These are phyloP conservation scores for Sporothrix euskadiensis DNA, from an alignment of 2,329 filamentous ascomycete genomes.

Conservation along the genomic window DNA sequence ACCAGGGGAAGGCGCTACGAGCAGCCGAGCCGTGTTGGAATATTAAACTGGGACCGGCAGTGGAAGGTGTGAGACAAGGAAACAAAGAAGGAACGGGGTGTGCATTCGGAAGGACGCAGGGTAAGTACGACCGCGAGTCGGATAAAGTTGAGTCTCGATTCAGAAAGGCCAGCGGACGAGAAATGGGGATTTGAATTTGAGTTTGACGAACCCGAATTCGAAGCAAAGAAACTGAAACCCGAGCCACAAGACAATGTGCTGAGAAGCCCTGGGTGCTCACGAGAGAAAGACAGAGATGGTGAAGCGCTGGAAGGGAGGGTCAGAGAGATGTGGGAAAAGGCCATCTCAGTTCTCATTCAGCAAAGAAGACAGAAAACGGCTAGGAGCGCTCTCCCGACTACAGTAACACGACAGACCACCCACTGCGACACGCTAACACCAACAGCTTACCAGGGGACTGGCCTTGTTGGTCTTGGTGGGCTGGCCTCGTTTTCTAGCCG, in stretches of 20 bases:
- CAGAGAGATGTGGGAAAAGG: neutral
- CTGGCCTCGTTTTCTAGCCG: neutral
- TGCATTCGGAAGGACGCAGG: neutral
- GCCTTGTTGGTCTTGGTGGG: neutral
- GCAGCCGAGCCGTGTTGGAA: constrained; percentile 9
- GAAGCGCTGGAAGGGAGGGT: neutral
- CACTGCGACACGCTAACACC: neutral
- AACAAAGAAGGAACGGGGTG: constrained; percentile 10
- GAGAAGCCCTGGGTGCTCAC: neutral
- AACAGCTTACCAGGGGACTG: neutral
- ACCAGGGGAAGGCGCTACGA: constrained; percentile 9
- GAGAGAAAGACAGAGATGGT: neutral
- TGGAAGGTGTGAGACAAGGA: neutral
- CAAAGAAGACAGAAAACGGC: neutral
- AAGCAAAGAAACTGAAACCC: neutral
- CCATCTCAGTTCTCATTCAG: neutral
- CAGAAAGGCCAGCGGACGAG: neutral
- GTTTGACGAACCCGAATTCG: neutral
- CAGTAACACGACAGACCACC: constrained; percentile 1
- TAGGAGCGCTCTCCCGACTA: neutral
- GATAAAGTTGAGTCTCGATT: neutral
- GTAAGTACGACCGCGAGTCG: neutral
- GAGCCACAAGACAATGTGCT: neutral
- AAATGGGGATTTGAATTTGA: neutral
- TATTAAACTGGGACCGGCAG: neutral